phyloP scores from a whole-genome alignment of 139 green algal species.

The Diplosphaera chodatii region DNA sequence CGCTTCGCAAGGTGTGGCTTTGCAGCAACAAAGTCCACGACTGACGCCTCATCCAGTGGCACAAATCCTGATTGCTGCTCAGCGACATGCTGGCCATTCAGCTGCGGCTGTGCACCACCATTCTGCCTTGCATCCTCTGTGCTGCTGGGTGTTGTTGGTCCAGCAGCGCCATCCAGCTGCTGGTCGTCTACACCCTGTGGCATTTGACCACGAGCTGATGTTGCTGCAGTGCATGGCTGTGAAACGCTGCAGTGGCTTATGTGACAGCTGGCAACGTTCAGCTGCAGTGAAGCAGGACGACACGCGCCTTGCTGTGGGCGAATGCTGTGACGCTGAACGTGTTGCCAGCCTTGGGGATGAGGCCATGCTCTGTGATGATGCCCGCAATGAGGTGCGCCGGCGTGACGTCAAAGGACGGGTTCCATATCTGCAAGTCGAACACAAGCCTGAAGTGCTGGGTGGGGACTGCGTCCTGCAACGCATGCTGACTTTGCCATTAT shows the following conservation, averaged over 20 bases:
- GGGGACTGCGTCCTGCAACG: too few relatives aligned
- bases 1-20: conserved; percentile 35
- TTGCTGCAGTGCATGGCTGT: too few relatives aligned
- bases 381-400: conserved; percentile 76
- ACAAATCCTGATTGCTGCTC: conserved; percentile 22
- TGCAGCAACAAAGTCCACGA: conserved; percentile 54
- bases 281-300: too few relatives aligned
- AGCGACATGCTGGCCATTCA: neutral
- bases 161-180: too few relatives aligned
- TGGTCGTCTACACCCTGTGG: too few relatives aligned
- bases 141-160: too few relatives aligned
- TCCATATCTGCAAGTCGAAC: conserved; percentile 80
- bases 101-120: neutral
- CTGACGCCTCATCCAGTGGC: conserved; percentile 33
- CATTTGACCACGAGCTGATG: too few relatives aligned
- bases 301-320: conserved; percentile 22
- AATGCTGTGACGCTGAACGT: conserved; percentile 52
- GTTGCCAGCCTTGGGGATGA: conserved; percentile 50
- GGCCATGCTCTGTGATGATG: conserved; percentile 92
- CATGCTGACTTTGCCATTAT: too few relatives aligned
- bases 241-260: too few relatives aligned
- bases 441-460: too few relatives aligned
- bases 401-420: conserved; percentile 93
- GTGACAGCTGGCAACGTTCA: too few relatives aligned
- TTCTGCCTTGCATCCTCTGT: neutral